Evolutionary conservation across 2,329 filamentous ascomycete genomes (phyloP), one percentile per base, ranked within the genome.

Genomic region (Colletotrichum ledebouriae): DNA sequence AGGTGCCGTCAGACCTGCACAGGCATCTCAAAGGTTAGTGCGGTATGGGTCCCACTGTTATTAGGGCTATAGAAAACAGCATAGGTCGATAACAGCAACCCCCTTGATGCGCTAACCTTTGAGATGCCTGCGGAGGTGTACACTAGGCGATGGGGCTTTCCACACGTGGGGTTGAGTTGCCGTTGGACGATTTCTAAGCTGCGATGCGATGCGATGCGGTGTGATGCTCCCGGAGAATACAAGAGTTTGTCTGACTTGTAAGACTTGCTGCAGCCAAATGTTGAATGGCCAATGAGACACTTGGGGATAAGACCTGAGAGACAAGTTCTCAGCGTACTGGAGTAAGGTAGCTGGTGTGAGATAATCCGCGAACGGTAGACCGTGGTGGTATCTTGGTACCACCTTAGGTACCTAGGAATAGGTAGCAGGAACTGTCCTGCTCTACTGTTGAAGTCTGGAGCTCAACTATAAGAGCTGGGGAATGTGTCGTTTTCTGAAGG

Each of bases 101-200:
- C 17, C 17, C 17, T 17, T 17, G 17, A 17, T 17, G 17, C 17
- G 17, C 17, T 17, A 17, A 17, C 17, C 17, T 17, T 17, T 17
- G 17, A 17, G 17, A 17, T 17, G 17, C 17, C 17, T 17, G 17
- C 17, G 17, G 17, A 17, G 17, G 17, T 17, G 17, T 17, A 17
- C 17, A 17, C 20, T 52, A 53, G 60, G 11, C 39, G 55, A 68
- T 10, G 65, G 61, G 29, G 55, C 60, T 59, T 29, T 11, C 33
- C 13, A 50, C 53, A 49, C 55, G 61, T 65, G 65, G 65, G 65
- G 61, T 65, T 39, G 41, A 59, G 41, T 59, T 68, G 55, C 46
- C 53, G 60, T 59, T 68, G 55, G 61, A 56, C 41, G n/a, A 68
- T 67, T 67, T 67, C 60, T 64, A 67, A 67, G 46, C 60, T 41